These are phyloP conservation scores for Fereydounia khargensis DNA, from an alignment of 1,284 basidiomycete species.

Conservation along the genomic window DNA sequence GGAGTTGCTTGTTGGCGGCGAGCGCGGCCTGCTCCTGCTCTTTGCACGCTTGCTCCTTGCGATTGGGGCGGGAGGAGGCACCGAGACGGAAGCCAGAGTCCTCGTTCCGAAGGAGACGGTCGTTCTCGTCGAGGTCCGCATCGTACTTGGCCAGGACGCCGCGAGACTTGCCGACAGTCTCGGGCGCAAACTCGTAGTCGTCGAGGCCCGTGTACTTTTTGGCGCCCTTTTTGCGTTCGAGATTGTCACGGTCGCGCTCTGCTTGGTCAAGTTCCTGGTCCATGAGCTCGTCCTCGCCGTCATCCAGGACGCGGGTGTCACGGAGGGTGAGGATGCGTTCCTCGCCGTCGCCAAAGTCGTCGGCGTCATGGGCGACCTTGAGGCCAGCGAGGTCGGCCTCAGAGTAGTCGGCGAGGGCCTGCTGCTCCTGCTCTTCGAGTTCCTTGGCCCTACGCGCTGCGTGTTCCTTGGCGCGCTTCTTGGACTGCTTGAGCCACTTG, in stretches of 20 bases:
- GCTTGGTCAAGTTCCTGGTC: conserved; percentile 88
- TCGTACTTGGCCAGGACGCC: conserved; percentile 93
- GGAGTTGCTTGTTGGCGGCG: conserved; percentile 58
- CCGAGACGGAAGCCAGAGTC: conserved; percentile 39
- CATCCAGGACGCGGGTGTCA: conserved; percentile 90
- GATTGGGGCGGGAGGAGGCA: conserved; percentile 16
- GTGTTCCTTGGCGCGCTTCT: conserved; percentile 81
- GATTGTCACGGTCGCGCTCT: conserved; percentile 73
- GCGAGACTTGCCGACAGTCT: conserved; percentile 68
- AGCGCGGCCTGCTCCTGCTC: conserved; percentile 66
- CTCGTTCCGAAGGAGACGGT: conserved; percentile 1
- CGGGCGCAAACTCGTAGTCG: conserved; percentile 77
- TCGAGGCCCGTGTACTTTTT: conserved; percentile 92
- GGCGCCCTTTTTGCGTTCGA: conserved; percentile 83
- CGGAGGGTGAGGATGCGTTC: conserved; percentile 92
- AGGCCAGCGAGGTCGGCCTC: conserved; percentile 76
- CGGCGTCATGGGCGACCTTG: conserved; percentile 92
- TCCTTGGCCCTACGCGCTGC: conserved; percentile 76
- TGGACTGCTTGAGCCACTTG: conserved; percentile 83
- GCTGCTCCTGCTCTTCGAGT: conserved; percentile 67
- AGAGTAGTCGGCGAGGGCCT: conserved; percentile 68
- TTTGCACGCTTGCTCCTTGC: conserved; percentile 59
- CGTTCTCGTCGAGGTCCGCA: conserved; percentile 72
- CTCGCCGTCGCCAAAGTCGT: conserved; percentile 75
- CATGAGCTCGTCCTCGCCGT: conserved; percentile 94